Conservation (phyloP, 305 asterid species). For the Solanum aculeatissimum region DNA sequence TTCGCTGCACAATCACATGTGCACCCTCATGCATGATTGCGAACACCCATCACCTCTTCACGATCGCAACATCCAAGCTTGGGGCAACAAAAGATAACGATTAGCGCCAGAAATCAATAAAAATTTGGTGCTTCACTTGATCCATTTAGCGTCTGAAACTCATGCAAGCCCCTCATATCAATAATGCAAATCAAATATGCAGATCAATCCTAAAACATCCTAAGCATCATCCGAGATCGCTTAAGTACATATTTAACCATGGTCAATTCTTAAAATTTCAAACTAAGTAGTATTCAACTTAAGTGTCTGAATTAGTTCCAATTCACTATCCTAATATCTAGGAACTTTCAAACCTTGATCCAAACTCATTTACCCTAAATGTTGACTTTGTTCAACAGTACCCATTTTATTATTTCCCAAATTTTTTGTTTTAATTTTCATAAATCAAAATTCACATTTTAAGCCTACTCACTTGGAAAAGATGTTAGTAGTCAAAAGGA, state of each 20-base stretch:
- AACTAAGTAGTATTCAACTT: neutral
- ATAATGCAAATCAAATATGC: neutral
- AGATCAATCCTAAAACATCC: neutral
- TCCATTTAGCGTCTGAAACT: neutral
- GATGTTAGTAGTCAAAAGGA: neutral
- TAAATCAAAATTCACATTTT: neutral
- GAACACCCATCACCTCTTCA: neutral
- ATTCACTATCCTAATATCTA: neutral
- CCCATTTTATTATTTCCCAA: no score
- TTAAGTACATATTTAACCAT: neutral
- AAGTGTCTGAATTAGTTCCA: neutral
- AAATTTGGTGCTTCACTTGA: neutral
- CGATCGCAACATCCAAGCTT: neutral
- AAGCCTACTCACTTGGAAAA: neutral
- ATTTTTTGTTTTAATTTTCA: neutral
- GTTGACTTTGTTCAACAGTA: neutral
- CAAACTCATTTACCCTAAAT: neutral
- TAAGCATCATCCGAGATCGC: neutral
- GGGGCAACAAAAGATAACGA: neutral
- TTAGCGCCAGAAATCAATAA: neutral
- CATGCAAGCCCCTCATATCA: neutral
- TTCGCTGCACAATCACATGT: no score
- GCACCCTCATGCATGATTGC: no score
- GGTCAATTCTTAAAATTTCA: neutral
- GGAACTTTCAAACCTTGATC: neutral